These are phyloP conservation scores for Alectoria sarmentosa DNA, from an alignment of 495 filamentous ascomycete species.

Conservation along the genomic window DNA sequence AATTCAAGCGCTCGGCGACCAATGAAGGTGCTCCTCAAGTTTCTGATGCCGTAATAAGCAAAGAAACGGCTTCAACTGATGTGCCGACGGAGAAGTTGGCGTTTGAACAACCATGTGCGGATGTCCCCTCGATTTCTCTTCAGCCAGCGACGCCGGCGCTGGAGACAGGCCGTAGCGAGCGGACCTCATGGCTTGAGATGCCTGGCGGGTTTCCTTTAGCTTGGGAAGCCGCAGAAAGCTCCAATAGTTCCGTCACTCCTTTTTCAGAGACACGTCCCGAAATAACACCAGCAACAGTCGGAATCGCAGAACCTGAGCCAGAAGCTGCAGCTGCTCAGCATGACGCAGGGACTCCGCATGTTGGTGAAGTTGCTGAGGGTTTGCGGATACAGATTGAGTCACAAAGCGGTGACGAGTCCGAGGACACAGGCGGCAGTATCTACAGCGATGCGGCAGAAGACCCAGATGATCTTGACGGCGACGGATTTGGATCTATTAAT, in stretches of 20 bases:
- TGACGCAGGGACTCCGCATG: slow-evolving; percentile 23
- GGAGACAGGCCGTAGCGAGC: slow-evolving; percentile 27
- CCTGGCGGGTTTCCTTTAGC: slow-evolving; percentile 30
- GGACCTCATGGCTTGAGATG: slow-evolving; percentile 33
- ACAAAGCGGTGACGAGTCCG: slow-evolving; percentile 35
- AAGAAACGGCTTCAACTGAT: background rate
- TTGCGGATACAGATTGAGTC: slow-evolving; percentile 28
- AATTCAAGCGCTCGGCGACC: background rate
- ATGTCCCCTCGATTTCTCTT: slow-evolving; percentile 42
- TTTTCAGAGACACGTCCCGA: slow-evolving; percentile 19
- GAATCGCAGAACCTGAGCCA: slow-evolving; percentile 35
- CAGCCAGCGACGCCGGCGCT: slow-evolving; percentile 41
- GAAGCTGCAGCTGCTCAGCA: slow-evolving; percentile 22
- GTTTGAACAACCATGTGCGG: slow-evolving; percentile 3
- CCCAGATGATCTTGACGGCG: slow-evolving; percentile 56
- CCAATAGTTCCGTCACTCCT: background rate
- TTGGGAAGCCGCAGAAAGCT: slow-evolving; percentile 8
- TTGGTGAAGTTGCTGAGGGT: slow-evolving; percentile 29
- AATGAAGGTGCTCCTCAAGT: background rate
- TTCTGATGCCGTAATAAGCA: background rate
- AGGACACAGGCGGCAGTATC: slow-evolving; percentile 56
- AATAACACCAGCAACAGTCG: slow-evolving; percentile 34
- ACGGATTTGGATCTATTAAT: slow-evolving; percentile 76
- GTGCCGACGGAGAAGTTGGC: background rate
- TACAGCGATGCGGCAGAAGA: slow-evolving; percentile 89